Percentiles rank a stretch among this genome's conserved stretches.
phyloP scores from a whole-genome alignment of 1,284 basidiomycete genomes.

The Singerocomus rubriflavus region DNA sequence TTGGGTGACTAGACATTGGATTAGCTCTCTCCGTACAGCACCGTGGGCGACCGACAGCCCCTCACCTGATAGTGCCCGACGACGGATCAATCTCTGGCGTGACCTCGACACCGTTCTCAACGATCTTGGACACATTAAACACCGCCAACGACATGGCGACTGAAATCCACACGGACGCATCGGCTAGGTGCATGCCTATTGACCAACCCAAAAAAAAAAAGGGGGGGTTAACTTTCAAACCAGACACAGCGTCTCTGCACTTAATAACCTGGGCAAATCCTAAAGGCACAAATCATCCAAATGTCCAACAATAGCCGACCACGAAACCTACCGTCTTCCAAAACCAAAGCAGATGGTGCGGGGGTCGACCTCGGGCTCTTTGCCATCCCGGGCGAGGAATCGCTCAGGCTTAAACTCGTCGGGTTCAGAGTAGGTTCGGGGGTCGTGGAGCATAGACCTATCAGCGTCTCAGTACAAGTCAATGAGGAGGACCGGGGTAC shows the following conservation, averaged over 20 bases:
- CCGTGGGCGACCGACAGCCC: not conserved
- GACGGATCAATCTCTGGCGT: constrained; percentile 52
- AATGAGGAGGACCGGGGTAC: not conserved
- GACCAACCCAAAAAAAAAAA: not conserved
- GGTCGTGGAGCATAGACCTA: constrained; percentile 45
- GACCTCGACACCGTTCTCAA: constrained; percentile 37
- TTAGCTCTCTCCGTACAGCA: constrained; percentile 4
- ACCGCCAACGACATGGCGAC: constrained; percentile 53
- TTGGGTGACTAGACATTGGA: constrained; percentile 46
- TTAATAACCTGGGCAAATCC: constrained; percentile 52
- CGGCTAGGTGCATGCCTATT: constrained; percentile 52
- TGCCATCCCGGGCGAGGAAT: constrained; percentile 34
- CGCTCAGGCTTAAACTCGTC: constrained; percentile 38
- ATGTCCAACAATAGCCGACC: constrained; percentile 1
- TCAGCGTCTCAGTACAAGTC: constrained; percentile 30
- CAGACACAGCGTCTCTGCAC: not conserved
- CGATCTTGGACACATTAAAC: constrained; percentile 37
- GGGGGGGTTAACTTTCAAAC: constrained; percentile 5
- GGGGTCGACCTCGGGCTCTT: constrained; percentile 50
- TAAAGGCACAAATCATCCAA: constrained; percentile 24
- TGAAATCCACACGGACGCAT: constrained; percentile 54
- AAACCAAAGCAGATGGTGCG: constrained; percentile 56
- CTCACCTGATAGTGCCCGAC: constrained; percentile 56
- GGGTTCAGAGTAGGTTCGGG: constrained; percentile 35
- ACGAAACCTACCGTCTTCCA: constrained; percentile 49